Evolutionary conservation across 768 basidiomycete genomes (phyloP).

Genomic region (Amanita muscaria): DNA sequence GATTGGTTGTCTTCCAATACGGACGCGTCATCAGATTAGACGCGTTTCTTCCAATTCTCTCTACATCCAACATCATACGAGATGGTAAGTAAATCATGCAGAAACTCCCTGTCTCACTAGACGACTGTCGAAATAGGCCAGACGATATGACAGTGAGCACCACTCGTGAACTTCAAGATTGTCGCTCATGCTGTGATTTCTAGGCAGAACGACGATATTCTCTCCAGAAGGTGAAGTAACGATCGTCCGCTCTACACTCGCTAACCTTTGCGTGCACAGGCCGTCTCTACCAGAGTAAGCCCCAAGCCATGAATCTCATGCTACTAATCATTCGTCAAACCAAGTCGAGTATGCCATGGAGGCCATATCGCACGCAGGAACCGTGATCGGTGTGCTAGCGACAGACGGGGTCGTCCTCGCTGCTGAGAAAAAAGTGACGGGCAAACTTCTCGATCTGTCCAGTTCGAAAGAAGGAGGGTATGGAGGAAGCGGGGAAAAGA

Average conservation of each 20-base stretch:
- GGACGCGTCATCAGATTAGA: no score
- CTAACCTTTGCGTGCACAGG: constrained; percentile 38
- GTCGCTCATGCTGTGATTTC: constrained; percentile 16
- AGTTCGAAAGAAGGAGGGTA: constrained; percentile 81
- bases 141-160: constrained; percentile 87
- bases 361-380: constrained; percentile 92
- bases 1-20: no score
- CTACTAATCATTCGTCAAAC: constrained; percentile 9
- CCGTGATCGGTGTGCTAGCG: constrained; percentile 87
- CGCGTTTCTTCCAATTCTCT: no score
- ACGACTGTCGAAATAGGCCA: no score
- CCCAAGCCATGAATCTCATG: background rate
- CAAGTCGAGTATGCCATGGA: constrained; percentile 99
- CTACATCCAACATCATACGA: no score
- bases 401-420: constrained; percentile 88
- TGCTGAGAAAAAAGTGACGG: constrained; percentile 97
- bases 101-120: no score
- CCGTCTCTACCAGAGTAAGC: constrained; percentile 91
- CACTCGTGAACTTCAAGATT: constrained; percentile 9
- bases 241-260: constrained; percentile 7
- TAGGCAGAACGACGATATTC: constrained; percentile 96
- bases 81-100: no score
- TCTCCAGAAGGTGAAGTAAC: constrained; percentile 79
- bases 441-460: constrained; percentile 90
- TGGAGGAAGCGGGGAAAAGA: constrained; percentile 97